A percentile compares a stretch with the other conserved stretches of the same genome.
These are phyloP conservation scores for Kitagawia praeruptora DNA, from an alignment of 129 eudicot species.

Conservation along the genomic window DNA sequence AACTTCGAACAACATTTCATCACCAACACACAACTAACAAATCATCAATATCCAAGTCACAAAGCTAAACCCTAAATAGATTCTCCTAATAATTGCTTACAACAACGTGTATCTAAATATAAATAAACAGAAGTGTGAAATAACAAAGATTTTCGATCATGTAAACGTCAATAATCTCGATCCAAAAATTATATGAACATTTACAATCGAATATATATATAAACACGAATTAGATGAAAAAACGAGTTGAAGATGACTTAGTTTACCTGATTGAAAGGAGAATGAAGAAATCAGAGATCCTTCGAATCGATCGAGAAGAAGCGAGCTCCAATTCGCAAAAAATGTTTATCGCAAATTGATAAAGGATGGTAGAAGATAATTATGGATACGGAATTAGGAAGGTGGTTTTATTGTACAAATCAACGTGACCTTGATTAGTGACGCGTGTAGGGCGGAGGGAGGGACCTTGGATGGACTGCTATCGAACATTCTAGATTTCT, in stretches of 20 bases:
- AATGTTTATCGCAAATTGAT: not conserved
- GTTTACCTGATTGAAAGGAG: not conserved
- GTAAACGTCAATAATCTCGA: too few species aligned
- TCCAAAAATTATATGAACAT: too few species aligned
- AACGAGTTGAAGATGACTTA: too few species aligned
- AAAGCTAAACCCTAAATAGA: too few species aligned
- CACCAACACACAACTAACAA: not conserved
- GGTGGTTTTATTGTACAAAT: too few species aligned
- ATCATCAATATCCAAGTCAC: too few species aligned
- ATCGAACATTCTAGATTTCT: not conserved
- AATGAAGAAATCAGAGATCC: not conserved
- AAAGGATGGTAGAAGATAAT: too few species aligned
- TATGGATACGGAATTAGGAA: too few species aligned
- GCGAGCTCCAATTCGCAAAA: not conserved
- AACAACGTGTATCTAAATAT: not conserved
- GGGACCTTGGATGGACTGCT: not conserved
- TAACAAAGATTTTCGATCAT: too few species aligned
- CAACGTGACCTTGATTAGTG: not conserved
- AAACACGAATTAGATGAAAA: too few species aligned
- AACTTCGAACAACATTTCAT: not conserved
- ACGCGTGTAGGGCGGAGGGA: not conserved
- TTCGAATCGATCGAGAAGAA: not conserved
- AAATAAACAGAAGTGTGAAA: too few species aligned
- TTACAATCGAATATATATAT: too few species aligned
- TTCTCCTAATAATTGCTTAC: not conserved